Base-by-base conservation (phyloP, 108 stramenopile species). In the Cyclostephanos tholiformis region DNA sequence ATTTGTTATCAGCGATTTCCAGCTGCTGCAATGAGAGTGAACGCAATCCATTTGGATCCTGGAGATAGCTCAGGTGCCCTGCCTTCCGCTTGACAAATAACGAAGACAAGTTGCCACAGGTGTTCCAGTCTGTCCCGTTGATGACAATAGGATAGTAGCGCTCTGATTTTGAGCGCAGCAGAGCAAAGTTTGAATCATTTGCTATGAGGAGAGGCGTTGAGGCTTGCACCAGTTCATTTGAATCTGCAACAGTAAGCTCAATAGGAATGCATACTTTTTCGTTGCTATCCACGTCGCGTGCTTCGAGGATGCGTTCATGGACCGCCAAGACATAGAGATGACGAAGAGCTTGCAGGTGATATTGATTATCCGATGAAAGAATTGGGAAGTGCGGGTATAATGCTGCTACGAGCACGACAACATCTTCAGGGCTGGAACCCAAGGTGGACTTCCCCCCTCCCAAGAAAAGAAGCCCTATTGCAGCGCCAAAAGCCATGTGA, bases 251-350 rank as follows among this genome's bases (percentile, higher is more conserved):
- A 56, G 67, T 67, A 61, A 87, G 85, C 77, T 89, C 81, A 30
- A 96, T 75, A 17, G 91, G 95, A 46, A 94, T 81, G 61, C 76
- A 87, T 20, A 92, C 91, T 56, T 67, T 83, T 71, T 90, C 84
- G 14, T 86, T 80, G 14, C 94, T 91, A 56, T 97, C 97, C 3
- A 97, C 87, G 63, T 99, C 99, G 19, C 95, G 71, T 2, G 97
- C 90, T 66, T 93, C 87, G 16, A 99, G 63, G 29, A 87, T 83
- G 19, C 95, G 77, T 25, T 89, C 77, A 71, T 96, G 89, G 23
- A 88, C 91, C 0, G 99, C 99, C 39, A 99, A 86, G n/a, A 95
- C 97, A 73, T 98, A 99, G 35, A 97, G 82, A 86, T 98, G 97
- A 1, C 99, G 87, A 30, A 98, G 86, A 10, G 97, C 95, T 83